These are phyloP conservation scores for Kodamaea kaohsiungensis DNA, from an alignment of 805 yeast species.

Conservation along the genomic window DNA sequence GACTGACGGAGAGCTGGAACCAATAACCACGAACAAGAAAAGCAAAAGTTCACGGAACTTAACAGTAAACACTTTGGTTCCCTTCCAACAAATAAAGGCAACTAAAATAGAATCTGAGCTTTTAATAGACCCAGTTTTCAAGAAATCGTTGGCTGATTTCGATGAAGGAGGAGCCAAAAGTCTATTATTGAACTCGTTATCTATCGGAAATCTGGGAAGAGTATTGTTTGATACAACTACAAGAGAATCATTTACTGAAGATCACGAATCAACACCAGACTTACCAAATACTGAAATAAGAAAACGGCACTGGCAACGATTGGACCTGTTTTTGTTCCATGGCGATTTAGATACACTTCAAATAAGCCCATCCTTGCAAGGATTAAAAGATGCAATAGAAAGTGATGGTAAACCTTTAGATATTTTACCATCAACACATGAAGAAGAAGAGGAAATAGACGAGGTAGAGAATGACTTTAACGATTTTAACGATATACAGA, in stretches of 20 bases:
- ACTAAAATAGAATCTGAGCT: constrained; percentile 23
- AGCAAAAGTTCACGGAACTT: neutral
- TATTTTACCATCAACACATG: neutral
- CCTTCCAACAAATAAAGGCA: constrained; percentile 5
- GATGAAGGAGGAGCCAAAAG: constrained; percentile 36
- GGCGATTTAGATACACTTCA: constrained; percentile 11
- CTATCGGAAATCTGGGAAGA: constrained; percentile 24
- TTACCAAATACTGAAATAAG: constrained; percentile 2
- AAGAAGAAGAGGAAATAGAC: neutral
- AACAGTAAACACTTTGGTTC: constrained; percentile 2
- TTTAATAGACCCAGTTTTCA: constrained; percentile 28
- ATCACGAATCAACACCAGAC: neutral
- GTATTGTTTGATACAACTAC: constrained; percentile 18
- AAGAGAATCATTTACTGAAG: neutral
- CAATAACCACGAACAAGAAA: neutral
- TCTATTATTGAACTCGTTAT: constrained; percentile 26
- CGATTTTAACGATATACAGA: constrained; percentile 3
- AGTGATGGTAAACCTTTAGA: neutral
- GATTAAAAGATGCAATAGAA: constrained; percentile 5
- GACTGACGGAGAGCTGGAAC: constrained; percentile 14
- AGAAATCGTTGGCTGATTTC: constrained; percentile 29
- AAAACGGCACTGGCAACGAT: constrained; percentile 8
- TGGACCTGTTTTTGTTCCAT: constrained; percentile 12
- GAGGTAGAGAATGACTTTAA: constrained; percentile 11
- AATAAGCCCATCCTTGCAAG: constrained; percentile 19